Evolutionary conservation across 2,329 filamentous ascomycete genomes (phyloP), one percentile per base, ranked within the genome.

Genomic region (Grosmannia serpens): DNA sequence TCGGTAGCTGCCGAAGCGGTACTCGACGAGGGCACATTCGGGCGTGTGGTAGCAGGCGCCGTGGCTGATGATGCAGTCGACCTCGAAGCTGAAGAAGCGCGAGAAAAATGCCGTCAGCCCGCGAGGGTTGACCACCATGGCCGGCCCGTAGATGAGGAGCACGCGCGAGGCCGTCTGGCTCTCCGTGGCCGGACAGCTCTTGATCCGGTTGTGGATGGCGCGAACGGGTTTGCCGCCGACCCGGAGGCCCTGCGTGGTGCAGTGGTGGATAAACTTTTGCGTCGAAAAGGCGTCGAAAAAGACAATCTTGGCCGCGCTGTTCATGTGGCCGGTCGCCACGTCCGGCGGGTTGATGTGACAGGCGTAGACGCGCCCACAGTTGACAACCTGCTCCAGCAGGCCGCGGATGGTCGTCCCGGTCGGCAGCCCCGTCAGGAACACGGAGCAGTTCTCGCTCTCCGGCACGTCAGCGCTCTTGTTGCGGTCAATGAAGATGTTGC

Each of bases 1-100:
- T 67, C 76, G 79, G 1, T 79, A 83, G 58, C 78, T 81, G 0
- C 77, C 78, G 62, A 83, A 83, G 13, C 74, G 71, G 62, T 75
- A 79, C 70, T 82, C 79, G 17, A 79, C 61, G 2, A 75, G 70
- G 38, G 58, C 58, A 24, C 22, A 4, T 17, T 44, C 49, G 31
- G 47, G 44, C 9, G 17, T 50, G n/a, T 17, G 50, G 17, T 29
- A 44, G 33, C 53, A n/a, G 4, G 26, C 64, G 26, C 67, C 52
- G 4, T 75, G 66, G 22, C 67, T 63, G 3, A 69, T 62, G 57
- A 79, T 66, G 53, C 68, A 64, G 60, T 82, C 80, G 9, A 77
- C 60, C 63, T 82, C 71, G 62, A 75, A 83, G 2, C 68, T 67
- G 58, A 82, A 75, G 27, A 72, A 70, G 7, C 55, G 55, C 2